Percentiles rank a stretch among this genome's conserved stretches.
Evolutionary conservation across 495 filamentous ascomycete species (phyloP).

Genomic region (Cercophora samala): DNA sequence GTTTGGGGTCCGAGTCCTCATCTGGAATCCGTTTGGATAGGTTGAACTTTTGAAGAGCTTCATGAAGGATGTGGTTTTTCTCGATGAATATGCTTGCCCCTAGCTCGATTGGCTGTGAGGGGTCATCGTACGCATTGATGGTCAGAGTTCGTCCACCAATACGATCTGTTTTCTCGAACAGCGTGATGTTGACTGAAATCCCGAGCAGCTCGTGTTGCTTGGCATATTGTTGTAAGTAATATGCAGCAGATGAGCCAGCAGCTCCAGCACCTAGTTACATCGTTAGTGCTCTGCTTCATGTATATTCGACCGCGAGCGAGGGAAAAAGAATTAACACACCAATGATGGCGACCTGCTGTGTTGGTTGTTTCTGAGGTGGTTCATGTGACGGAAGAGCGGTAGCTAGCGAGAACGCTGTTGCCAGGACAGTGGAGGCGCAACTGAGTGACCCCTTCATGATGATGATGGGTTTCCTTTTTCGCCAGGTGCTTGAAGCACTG

Average conservation of each 20-base stretch:
- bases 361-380: conserved; percentile 1
- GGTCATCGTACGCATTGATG: conserved; percentile 72
- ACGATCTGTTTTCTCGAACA: conserved; percentile 78
- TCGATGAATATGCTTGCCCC: conserved; percentile 91
- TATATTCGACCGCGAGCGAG: not conserved
- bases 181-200: conserved; percentile 64
- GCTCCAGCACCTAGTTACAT: conserved; percentile 73
- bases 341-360: conserved; percentile 45
- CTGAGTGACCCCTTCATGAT: conserved; percentile 3
- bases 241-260: conserved; percentile 82
- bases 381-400: not conserved
- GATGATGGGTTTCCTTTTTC: not conserved
- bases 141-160: conserved; percentile 90
- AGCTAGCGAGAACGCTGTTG: not conserved
- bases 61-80: conserved; percentile 76
- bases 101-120: conserved; percentile 71
- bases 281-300: not conserved
- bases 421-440: not conserved
- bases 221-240: conserved; percentile 71
- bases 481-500: too few relatives aligned
- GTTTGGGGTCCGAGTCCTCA: conserved; percentile 36
- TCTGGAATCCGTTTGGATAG: conserved; percentile 46
- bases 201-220: conserved; percentile 41
- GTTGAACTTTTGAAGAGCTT: conserved; percentile 68
- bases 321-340: conserved; percentile 28